Evolutionary conservation across 441 rosid genomes (phyloP).

Genomic region (Croton setiger): DNA sequence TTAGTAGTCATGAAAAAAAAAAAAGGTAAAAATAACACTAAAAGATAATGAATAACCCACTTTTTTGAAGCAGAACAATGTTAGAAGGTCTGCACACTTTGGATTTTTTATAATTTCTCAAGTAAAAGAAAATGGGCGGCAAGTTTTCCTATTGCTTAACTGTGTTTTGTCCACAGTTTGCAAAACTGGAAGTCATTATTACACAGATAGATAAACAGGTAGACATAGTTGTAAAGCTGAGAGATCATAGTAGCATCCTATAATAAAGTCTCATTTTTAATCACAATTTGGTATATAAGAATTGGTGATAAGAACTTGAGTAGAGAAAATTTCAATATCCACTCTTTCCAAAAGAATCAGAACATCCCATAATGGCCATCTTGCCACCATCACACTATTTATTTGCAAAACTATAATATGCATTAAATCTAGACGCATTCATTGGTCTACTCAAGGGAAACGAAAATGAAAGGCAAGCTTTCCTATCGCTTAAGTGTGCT

Average conservation of each 20-base stretch:
- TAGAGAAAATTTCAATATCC: neutral
- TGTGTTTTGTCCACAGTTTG: neutral
- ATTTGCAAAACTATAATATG: neutral
- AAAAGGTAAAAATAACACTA: neutral
- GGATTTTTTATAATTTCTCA: neutral
- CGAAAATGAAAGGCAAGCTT: no score
- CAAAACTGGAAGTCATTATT: neutral
- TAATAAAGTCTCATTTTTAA: neutral
- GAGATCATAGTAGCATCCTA: no score
- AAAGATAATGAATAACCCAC: neutral
- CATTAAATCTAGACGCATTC: neutral
- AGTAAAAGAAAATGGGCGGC: neutral
- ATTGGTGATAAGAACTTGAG: neutral
- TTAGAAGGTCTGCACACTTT: neutral
- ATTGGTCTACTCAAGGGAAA: neutral
- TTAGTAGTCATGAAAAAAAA: neutral
- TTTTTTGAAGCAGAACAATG: neutral
- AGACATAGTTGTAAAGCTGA: no score
- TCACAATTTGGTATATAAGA: neutral
- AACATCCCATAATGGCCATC: neutral
- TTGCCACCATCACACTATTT: neutral
- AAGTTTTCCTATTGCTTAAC: neutral
- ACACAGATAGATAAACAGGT: neutral
- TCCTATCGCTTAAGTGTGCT: no score
- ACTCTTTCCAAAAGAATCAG: neutral